Evolutionary conservation across 108 stramenopile genomes (phyloP).

Genomic region (Seminavis robusta): DNA sequence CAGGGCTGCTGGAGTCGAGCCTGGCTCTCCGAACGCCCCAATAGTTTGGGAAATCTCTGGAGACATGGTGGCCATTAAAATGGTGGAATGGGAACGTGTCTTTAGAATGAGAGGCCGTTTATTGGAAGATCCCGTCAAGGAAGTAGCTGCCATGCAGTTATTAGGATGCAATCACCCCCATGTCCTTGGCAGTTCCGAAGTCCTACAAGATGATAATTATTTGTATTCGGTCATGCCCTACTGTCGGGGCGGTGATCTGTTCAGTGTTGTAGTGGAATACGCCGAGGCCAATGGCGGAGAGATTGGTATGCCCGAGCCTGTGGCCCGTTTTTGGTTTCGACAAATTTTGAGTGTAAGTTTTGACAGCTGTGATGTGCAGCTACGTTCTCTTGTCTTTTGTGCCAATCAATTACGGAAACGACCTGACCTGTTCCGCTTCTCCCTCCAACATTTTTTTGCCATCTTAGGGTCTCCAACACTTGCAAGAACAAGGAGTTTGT

Average conservation of each 20-base stretch:
- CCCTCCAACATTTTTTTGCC: background rate
- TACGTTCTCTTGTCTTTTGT: background rate
- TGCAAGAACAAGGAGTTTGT: slow-evolving; percentile 85
- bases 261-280: slow-evolving; percentile 77
- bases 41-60: slow-evolving; percentile 86
- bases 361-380: too few species aligned
- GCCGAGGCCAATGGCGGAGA: slow-evolving; percentile 70
- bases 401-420: background rate
- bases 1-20: slow-evolving; percentile 71
- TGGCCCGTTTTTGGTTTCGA: slow-evolving; percentile 85
- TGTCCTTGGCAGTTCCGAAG: slow-evolving; percentile 72
- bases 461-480: slow-evolving; percentile 70
- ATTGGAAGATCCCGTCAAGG: slow-evolving; percentile 90
- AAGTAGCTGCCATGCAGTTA: slow-evolving; percentile 82
- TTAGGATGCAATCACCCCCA: slow-evolving; percentile 68
- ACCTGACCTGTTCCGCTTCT: too few species aligned
- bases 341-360: slow-evolving; percentile 73
- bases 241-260: slow-evolving; percentile 88
- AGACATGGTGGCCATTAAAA: slow-evolving; percentile 83
- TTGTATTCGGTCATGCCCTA: slow-evolving; percentile 87
- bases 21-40: slow-evolving; percentile 67
- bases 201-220: slow-evolving; percentile 81
- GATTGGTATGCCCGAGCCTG: slow-evolving; percentile 79
- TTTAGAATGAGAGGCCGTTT: slow-evolving; percentile 72
- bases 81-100: slow-evolving; percentile 82